phyloP scores from a whole-genome alignment of 1,139 yeast genomes.

The Eremothecium sinecaudum region DNA sequence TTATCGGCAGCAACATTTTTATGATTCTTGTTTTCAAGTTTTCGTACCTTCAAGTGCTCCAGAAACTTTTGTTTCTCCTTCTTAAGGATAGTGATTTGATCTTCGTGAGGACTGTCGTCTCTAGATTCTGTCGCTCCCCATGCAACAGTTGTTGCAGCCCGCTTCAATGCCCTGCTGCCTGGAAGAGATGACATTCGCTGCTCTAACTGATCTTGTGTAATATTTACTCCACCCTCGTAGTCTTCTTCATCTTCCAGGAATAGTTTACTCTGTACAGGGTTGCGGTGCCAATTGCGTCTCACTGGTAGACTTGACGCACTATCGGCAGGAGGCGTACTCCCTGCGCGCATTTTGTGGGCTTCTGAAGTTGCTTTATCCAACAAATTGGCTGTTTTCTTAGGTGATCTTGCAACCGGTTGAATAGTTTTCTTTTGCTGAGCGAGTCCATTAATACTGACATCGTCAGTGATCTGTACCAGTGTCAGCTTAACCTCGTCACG shows the following conservation, averaged over 20 bases:
- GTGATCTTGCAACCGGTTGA: constrained; percentile 9
- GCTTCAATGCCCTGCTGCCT: neutral
- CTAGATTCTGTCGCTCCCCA: constrained; percentile 19
- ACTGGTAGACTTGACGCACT: neutral
- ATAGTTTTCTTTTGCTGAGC: constrained; percentile 4
- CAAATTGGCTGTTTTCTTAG: constrained; percentile 14
- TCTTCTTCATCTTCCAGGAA: neutral
- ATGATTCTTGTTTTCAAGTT: neutral
- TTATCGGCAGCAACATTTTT: too few species aligned
- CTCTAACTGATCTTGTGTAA: neutral
- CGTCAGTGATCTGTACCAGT: constrained; percentile 42
- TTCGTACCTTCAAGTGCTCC: constrained; percentile 10
- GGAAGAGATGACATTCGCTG: neutral
- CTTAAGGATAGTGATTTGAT: constrained; percentile 21
- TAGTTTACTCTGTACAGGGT: neutral
- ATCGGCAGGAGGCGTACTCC: neutral
- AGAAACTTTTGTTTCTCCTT: constrained; percentile 25
- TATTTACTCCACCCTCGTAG: neutral
- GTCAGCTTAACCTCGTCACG: constrained; percentile 23
- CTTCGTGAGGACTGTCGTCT: constrained; percentile 7
- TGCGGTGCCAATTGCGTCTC: neutral
- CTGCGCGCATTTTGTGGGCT: neutral
- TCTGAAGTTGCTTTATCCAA: constrained; percentile 6
- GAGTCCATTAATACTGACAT: constrained; percentile 13
- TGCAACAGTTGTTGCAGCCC: constrained; percentile 22